Evolutionary conservation across 352 stramenopile species (phyloP).

Genomic region (Globisporangium yorkense): DNA sequence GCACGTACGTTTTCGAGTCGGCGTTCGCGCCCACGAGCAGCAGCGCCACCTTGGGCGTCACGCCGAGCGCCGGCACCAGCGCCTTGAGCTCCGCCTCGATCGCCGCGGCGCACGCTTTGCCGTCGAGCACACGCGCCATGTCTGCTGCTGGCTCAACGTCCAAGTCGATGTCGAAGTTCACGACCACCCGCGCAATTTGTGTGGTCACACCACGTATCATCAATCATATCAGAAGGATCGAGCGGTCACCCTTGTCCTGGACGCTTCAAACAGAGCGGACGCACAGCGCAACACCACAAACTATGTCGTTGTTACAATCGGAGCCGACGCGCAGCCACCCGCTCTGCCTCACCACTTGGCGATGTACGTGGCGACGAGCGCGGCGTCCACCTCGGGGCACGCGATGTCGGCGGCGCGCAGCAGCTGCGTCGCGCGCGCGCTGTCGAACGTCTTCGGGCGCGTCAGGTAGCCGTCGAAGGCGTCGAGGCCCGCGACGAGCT

Average conservation of each 20-base stretch:
- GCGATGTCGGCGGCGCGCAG: conserved; percentile 29
- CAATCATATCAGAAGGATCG: too few relatives aligned
- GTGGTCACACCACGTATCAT: too few relatives aligned
- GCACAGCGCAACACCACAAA: too few relatives aligned
- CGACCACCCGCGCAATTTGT: too few relatives aligned
- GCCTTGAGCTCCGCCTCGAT: conserved; percentile 69
- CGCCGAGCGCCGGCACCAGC: conserved; percentile 21
- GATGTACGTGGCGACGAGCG: conserved; percentile 38
- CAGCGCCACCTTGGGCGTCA: conserved; percentile 87
- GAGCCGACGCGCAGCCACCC: too few relatives aligned
- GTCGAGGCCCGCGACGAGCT: conserved; percentile 48
- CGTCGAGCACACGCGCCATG: conserved; percentile 24
- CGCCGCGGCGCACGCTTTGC: conserved; percentile 56
- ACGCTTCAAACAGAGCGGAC: too few relatives aligned
- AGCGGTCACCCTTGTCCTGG: too few relatives aligned
- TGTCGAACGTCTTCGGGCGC: conserved; percentile 62
- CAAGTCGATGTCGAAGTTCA: too few relatives aligned
- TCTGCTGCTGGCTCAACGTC: background rate
- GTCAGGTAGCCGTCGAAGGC: conserved; percentile 67
- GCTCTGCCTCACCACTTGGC: conserved; percentile 21
- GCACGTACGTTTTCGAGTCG: conserved; percentile 93
- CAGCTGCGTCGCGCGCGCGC: conserved; percentile 32
- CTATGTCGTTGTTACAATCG: background rate
- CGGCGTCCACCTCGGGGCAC: conserved; percentile 36
- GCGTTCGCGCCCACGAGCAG: conserved; percentile 88